phyloP scores from a whole-genome alignment of 441 rosid species.

The Populus hybrid region DNA sequence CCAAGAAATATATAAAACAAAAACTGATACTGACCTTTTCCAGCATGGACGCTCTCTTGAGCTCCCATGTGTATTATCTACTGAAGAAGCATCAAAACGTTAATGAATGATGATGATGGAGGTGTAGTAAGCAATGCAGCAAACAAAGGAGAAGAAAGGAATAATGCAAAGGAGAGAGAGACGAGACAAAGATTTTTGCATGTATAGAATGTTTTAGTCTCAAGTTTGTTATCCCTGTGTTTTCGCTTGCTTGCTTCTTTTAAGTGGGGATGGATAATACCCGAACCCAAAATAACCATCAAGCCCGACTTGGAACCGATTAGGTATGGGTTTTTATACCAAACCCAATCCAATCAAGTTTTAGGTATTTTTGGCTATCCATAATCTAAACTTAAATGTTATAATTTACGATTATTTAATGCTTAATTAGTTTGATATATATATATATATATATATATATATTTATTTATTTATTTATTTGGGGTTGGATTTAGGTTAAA shows the following conservation, averaged over 20 bases:
- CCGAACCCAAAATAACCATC: no score
- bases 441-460: no score
- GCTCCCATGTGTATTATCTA: not conserved
- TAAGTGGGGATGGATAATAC: no score
- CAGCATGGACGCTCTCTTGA: not conserved
- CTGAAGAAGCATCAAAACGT: not conserved
- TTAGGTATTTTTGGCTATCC: no score
- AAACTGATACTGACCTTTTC: not conserved
- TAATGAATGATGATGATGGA: not conserved
- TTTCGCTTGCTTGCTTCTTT: not conserved
- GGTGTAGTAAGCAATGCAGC: not conserved
- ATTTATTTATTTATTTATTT: no score
- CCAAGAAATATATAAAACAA: not conserved
- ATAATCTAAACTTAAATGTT: no score
- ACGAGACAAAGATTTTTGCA: not conserved
- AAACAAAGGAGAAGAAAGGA: not conserved
- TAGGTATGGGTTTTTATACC: no score
- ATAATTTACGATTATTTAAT: no score
- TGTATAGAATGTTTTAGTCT: not conserved
- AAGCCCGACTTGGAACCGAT: no score
- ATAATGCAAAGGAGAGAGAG: not conserved
- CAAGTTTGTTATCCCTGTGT: not conserved
- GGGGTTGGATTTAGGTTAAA: no score
- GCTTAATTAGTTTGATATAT: no score
- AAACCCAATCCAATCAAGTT: no score